These are phyloP conservation scores for Didymella pinodella DNA, from an alignment of 2,329 filamentous ascomycete species.

Conservation along the genomic window DNA sequence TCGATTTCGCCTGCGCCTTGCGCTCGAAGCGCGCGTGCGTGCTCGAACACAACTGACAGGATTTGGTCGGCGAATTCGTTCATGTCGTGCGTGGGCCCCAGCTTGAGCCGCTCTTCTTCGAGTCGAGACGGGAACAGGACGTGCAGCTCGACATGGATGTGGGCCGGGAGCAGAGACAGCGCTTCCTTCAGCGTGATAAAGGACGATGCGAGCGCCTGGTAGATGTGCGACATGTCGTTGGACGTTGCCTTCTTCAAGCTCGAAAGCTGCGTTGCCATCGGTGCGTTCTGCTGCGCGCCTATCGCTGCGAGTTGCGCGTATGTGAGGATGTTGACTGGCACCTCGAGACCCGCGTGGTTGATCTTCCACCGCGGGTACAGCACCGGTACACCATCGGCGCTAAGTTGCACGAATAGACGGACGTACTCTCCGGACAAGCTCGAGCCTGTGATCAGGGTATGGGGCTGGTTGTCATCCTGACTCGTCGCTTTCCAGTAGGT, in stretches of 20 bases:
- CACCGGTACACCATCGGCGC: conserved; percentile 84
- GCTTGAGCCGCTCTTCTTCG: conserved; percentile 73
- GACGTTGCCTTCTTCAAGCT: conserved; percentile 36
- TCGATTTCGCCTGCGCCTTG: conserved; percentile 61
- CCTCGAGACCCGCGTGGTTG: conserved; percentile 75
- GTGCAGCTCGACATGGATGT: conserved; percentile 91
- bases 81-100: conserved; percentile 80
- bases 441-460: conserved; percentile 89
- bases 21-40: conserved; percentile 75
- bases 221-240: conserved; percentile 64
- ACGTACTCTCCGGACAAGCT: conserved; percentile 97
- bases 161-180: conserved; percentile 74
- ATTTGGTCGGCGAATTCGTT: conserved; percentile 87
- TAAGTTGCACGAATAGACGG: conserved; percentile 89
- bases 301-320: conserved; percentile 72
- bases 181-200: conserved; percentile 83
- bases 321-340: conserved; percentile 81
- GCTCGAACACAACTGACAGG: conserved; percentile 86
- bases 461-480: conserved; percentile 84
- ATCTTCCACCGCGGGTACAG: conserved; percentile 88
- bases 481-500: conserved; percentile 99
- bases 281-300: conserved; percentile 45
- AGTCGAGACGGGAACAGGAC: conserved; percentile 81
- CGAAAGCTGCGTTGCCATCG: conserved; percentile 34
- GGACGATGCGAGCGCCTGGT: conserved; percentile 75